A percentile compares a stretch with the other conserved stretches of the same genome.
phyloP scores from a whole-genome alignment of 345 rosid genomes.

The Corchorus olitorius region DNA sequence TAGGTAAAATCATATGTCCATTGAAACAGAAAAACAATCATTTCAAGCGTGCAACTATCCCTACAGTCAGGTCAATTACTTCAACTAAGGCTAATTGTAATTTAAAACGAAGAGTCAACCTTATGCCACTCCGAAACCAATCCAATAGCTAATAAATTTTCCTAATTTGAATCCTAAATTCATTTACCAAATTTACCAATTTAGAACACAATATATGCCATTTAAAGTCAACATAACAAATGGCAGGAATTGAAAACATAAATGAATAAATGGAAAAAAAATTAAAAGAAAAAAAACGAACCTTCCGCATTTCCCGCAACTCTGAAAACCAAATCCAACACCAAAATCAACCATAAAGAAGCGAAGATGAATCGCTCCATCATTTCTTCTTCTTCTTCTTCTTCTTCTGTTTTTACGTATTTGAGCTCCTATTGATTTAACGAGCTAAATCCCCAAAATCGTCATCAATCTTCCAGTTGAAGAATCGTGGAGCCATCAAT shows the following conservation, averaged over 20 bases:
- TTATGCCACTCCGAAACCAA: not conserved
- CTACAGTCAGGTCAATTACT: not conserved
- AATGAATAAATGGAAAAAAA: not conserved
- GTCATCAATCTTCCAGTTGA: not conserved
- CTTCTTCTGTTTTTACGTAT: no score
- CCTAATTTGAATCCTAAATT: not conserved
- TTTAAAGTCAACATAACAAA: conserved; percentile 5
- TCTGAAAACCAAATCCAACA: conserved; percentile 46
- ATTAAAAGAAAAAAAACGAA: conserved; percentile 24
- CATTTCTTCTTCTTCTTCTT: not conserved
- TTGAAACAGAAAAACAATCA: not conserved
- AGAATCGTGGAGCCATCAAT: not conserved
- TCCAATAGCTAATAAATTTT: not conserved
- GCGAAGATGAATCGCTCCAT: conserved; percentile 42
- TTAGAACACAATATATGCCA: not conserved
- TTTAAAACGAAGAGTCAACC: conserved; percentile 5
- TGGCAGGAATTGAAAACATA: not conserved
- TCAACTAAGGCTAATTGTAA: not conserved
- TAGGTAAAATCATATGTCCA: not conserved
- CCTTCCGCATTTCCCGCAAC: conserved; percentile 78
- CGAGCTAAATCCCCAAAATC: conserved; percentile 6
- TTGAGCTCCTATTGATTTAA: not conserved
- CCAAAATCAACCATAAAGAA: conserved; percentile 46
- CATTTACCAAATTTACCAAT: not conserved
- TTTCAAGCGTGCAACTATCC: not conserved